Conservation (phyloP, 768 basidiomycete genomes). For the Antrodiella citrinella region DNA sequence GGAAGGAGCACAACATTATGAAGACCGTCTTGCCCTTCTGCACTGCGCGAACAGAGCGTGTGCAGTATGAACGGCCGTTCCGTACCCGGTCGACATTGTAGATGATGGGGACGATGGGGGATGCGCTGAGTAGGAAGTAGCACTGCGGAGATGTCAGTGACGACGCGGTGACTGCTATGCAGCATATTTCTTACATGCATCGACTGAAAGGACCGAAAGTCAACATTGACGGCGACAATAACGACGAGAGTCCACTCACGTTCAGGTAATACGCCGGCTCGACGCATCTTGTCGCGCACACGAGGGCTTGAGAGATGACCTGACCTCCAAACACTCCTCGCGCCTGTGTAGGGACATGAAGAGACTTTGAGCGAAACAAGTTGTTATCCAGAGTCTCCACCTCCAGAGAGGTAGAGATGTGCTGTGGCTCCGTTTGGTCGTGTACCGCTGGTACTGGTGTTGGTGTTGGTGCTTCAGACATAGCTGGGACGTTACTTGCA, state of each 20-base stretch:
- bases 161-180: not conserved
- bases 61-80: slow-evolving; percentile 66
- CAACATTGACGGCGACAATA: not conserved
- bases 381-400: slow-evolving; percentile 73
- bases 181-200: not conserved
- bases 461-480: no score
- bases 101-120: slow-evolving; percentile 63
- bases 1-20: slow-evolving; percentile 76
- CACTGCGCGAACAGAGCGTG: slow-evolving; percentile 38
- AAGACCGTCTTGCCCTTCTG: slow-evolving; percentile 47
- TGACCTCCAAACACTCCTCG: slow-evolving; percentile 85
- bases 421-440: slow-evolving; percentile 50
- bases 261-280: slow-evolving; percentile 57
- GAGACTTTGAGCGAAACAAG: slow-evolving; percentile 68
- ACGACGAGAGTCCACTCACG: slow-evolving; percentile 37
- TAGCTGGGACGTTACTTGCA: no score
- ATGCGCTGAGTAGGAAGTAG: slow-evolving; percentile 74
- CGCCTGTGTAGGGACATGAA: slow-evolving; percentile 51
- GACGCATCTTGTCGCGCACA: slow-evolving; percentile 73
- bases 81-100: slow-evolving; percentile 74
- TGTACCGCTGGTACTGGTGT: not conserved
- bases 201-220: not conserved
- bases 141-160: slow-evolving; percentile 37
- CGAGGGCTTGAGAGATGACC: slow-evolving; percentile 82
- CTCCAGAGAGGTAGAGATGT: slow-evolving; percentile 67